Base-by-base conservation (phyloP, 1,139 yeast species). In the Hansenula lynferdii region DNA sequence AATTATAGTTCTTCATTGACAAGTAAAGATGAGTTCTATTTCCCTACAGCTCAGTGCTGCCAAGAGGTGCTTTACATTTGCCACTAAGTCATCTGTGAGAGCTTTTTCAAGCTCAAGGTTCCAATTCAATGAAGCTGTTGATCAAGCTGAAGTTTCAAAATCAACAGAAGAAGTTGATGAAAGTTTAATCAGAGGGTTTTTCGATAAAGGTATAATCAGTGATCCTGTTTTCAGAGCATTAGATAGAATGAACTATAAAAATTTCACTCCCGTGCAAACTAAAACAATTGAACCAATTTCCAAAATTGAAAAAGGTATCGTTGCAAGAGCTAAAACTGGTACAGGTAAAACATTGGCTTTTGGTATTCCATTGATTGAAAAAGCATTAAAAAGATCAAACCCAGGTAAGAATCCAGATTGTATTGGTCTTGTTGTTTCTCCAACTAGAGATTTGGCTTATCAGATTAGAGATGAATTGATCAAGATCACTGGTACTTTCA, bases 301-400 rank as follows among this genome's bases (percentile, higher is more conserved):
- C 40, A 57, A 70, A 18, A 63, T 67, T 28, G 71, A 75, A 28
- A 64, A 71, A 31, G 90, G 94, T 47, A 68, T 87, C 40, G 89
- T 89, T 20, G 92, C 86, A 27, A 73, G 95, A 50, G 97, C 97
- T 26, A 86, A 86, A 58, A 90, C 97, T 6, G 97, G 97, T 56
- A 89, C 97, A 1, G 97, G 97, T 55, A 90, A 90, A 60, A 90
- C 97, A 0, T 76, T 85, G 43, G 95, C 96, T 0, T 90, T 86
- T 58, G 77, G 89, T 44, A 68, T 89, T 34, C 97, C 97, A 3
- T 67, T 86, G 8, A 64, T 89, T 33, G 84, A 85, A 55, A 72
- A 72, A 40, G 69, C 74, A 26, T 49, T 72, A 16, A 65, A 65
- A 35, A 58, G 63, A 21, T 49, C 49, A 28, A 43, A 57, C 8